Percentiles rank a stretch among this genome's conserved stretches.
Evolutionary conservation across 2,329 filamentous ascomycete genomes (phyloP).

Genomic region (Fusarium transvaalense): DNA sequence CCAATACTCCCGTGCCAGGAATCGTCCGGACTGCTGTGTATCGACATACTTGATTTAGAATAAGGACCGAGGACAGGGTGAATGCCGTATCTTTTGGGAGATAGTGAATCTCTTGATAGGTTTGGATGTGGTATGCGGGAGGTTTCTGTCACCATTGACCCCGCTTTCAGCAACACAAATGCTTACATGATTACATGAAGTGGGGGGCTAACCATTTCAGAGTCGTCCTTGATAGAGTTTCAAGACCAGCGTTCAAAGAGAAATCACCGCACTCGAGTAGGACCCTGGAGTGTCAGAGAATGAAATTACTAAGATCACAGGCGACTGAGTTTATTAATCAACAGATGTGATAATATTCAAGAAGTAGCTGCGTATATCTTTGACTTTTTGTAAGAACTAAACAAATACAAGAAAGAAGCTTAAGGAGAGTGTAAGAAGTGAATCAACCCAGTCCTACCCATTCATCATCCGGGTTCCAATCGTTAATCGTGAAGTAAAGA

Average conservation of each 20-base stretch:
- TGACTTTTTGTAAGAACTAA: neutral
- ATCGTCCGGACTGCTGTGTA: constrained; percentile 41
- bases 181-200: too few relatives aligned
- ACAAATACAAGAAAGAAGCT: neutral
- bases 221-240: too few relatives aligned
- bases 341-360: neutral
- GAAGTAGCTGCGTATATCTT: neutral
- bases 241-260: too few relatives aligned
- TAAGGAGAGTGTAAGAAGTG: constrained; percentile 15
- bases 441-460: neutral
- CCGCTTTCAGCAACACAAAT: neutral
- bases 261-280: neutral
- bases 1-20: constrained; percentile 46
- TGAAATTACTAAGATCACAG: neutral
- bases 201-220: too few relatives aligned
- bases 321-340: neutral
- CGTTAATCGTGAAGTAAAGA: neutral
- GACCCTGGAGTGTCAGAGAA: too few relatives aligned
- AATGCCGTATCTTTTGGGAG: neutral
- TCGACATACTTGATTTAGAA: constrained; percentile 16
- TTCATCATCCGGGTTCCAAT: neutral
- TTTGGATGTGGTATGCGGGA: neutral
- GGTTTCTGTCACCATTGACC: neutral
- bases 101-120: neutral
- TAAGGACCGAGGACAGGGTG: neutral